phyloP scores from a whole-genome alignment of 495 filamentous ascomycete genomes.

The Rostrohypoxylon terebratum region DNA sequence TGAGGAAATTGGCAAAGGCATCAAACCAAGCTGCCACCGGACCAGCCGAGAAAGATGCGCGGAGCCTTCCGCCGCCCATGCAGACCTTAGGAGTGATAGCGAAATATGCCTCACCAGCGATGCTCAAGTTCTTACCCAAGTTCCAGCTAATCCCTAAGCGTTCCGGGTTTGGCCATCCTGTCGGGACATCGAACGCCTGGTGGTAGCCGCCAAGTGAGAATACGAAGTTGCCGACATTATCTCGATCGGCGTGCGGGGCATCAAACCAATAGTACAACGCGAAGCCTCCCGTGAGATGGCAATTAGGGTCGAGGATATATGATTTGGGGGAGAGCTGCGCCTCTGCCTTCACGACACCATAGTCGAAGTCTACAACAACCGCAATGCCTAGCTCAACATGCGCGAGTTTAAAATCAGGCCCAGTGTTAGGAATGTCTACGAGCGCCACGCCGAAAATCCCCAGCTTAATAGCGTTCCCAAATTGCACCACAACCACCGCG shows the following conservation, averaged over 20 bases:
- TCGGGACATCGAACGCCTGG: constrained; percentile 52
- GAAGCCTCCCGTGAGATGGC: constrained; percentile 63
- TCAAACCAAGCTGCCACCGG: constrained; percentile 58
- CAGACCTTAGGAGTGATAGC: constrained; percentile 64
- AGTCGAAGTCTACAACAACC: constrained; percentile 50
- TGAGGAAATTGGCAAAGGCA: constrained; percentile 60
- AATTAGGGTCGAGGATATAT: constrained; percentile 56
- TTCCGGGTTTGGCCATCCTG: constrained; percentile 57
- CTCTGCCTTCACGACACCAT: constrained; percentile 55
- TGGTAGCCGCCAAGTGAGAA: constrained; percentile 67
- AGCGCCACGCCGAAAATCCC: constrained; percentile 56
- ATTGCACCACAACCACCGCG: constrained; percentile 55
- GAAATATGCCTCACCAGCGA: constrained; percentile 62
- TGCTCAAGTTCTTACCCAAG: constrained; percentile 47
- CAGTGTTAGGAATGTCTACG: constrained; percentile 47
- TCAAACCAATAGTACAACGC: constrained; percentile 63
- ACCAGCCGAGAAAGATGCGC: constrained; percentile 47
- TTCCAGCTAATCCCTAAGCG: constrained; percentile 60
- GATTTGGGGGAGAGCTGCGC: constrained; percentile 58
- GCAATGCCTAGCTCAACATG: constrained; percentile 59
- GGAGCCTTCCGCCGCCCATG: constrained; percentile 61
- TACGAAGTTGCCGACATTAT: constrained; percentile 59
- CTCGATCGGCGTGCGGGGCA: constrained; percentile 26
- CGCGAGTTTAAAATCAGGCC: constrained; percentile 40
- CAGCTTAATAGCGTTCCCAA: constrained; percentile 47